Percentiles rank a stretch among this genome's conserved stretches.
phyloP scores from a whole-genome alignment of 2,329 filamentous ascomycete genomes.

The Cadophora gregata region DNA sequence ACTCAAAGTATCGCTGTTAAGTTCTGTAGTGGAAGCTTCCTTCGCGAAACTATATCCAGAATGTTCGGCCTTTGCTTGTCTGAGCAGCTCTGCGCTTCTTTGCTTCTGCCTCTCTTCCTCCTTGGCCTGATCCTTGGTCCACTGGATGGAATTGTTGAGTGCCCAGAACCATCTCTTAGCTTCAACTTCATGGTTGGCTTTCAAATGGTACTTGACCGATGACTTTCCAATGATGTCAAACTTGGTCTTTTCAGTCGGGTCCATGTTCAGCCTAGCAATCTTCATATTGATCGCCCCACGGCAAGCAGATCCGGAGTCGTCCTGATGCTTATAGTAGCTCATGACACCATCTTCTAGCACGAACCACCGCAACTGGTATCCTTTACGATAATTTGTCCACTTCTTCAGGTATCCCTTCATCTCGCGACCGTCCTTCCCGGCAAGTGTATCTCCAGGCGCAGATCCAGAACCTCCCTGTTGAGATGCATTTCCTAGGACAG shows the following conservation, averaged over 20 bases:
- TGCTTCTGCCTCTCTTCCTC: slow-evolving; percentile 82
- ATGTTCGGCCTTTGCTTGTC: slow-evolving; percentile 81
- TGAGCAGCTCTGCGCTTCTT: slow-evolving; percentile 75
- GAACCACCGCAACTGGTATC: slow-evolving; percentile 97
- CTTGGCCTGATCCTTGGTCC: slow-evolving; percentile 94
- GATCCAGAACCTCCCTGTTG: slow-evolving; percentile 57
- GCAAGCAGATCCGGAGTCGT: slow-evolving; percentile 94
- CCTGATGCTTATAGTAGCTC: slow-evolving; percentile 99
- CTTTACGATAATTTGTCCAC: slow-evolving; percentile 98
- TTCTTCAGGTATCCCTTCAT: slow-evolving; percentile 99
- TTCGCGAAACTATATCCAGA: slow-evolving; percentile 48
- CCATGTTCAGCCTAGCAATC: slow-evolving; percentile 94
- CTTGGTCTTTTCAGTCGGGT: slow-evolving; percentile 93
- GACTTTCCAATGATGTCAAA: slow-evolving; percentile 99
- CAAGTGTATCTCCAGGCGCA: slow-evolving; percentile 63
- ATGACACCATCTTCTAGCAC: slow-evolving; percentile 96
- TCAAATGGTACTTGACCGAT: slow-evolving; percentile 97
- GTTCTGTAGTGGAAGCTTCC: slow-evolving; percentile 33
- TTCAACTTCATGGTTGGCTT: slow-evolving; percentile 97
- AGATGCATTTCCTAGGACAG: slow-evolving; percentile 80
- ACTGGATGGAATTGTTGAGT: slow-evolving; percentile 97
- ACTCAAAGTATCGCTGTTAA: slow-evolving; percentile 35
- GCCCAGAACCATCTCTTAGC: slow-evolving; percentile 99
- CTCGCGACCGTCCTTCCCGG: slow-evolving; percentile 86
- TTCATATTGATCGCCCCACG: slow-evolving; percentile 99